These are phyloP conservation scores for Vickermania ingenoplastis DNA, from an alignment of 208 protist genomes.

Conservation along the genomic window DNA sequence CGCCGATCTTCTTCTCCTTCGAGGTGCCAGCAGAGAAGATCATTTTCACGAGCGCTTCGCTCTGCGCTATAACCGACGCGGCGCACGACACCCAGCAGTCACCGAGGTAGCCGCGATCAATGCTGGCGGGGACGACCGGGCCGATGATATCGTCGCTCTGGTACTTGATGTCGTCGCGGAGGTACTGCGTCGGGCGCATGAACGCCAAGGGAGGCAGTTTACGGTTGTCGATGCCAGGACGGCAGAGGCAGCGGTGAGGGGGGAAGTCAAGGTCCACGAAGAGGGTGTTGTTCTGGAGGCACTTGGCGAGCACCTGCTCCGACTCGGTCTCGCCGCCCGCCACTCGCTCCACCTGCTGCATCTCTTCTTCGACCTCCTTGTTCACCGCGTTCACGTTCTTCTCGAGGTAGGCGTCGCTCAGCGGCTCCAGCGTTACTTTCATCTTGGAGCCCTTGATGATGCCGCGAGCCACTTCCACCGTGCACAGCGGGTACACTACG, in stretches of 20 bases:
- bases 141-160: slow-evolving; percentile 28
- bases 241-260: slow-evolving; percentile 15
- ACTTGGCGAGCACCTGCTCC: slow-evolving; percentile 7
- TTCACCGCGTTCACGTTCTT: slow-evolving; percentile 8
- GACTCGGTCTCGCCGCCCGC: not conserved
- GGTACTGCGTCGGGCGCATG: slow-evolving; percentile 19
- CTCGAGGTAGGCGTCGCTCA: slow-evolving; percentile 21
- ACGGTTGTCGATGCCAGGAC: slow-evolving; percentile 4
- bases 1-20: slow-evolving; percentile 3
- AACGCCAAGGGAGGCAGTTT: slow-evolving; percentile 31
- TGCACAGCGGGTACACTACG: slow-evolving; percentile 51
- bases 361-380: slow-evolving; percentile 5
- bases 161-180: slow-evolving; percentile 7
- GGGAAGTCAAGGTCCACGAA: slow-evolving; percentile 41
- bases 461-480: slow-evolving; percentile 28
- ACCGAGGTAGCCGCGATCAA: slow-evolving; percentile 31
- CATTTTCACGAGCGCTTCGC: slow-evolving; percentile 8
- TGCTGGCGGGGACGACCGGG: slow-evolving; percentile 28
- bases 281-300: slow-evolving; percentile 7
- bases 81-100: slow-evolving; percentile 45
- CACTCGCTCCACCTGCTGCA: slow-evolving; percentile 1
- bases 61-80: slow-evolving; percentile 22
- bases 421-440: slow-evolving; percentile 18
- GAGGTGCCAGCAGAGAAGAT: slow-evolving; percentile 30
- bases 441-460: slow-evolving; percentile 23